These are phyloP conservation scores for Trichoderma aggressivum DNA, from an alignment of 2,329 filamentous ascomycete genomes.

Conservation along the genomic window DNA sequence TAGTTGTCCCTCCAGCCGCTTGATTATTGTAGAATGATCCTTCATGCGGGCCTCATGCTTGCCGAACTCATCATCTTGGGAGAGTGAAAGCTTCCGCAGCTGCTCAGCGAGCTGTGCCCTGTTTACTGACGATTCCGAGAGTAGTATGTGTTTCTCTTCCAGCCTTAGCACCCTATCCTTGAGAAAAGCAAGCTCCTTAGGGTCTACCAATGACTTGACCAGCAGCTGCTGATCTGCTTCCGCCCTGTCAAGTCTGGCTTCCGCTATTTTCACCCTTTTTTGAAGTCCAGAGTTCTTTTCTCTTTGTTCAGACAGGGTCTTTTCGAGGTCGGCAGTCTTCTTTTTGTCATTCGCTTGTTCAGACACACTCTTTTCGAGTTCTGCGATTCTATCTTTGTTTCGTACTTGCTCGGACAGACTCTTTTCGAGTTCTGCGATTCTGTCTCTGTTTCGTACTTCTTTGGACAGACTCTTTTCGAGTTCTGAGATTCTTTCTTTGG, in stretches of 20 bases:
- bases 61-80: neutral
- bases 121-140: neutral
- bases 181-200: neutral
- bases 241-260: neutral
- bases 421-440: neutral
- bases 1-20: neutral
- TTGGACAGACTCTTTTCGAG: neutral
- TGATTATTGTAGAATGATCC: neutral
- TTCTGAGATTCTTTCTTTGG: neutral
- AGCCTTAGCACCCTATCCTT: neutral
- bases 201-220: neutral
- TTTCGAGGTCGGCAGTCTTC: neutral
- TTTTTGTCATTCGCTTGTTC: neutral
- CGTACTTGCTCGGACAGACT: neutral
- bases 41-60: neutral
- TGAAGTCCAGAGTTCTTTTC: neutral
- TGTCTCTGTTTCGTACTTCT: neutral
- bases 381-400: neutral
- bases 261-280: neutral
- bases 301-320: neutral
- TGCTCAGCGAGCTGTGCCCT: neutral
- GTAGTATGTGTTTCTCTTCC: neutral
- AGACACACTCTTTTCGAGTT: neutral
- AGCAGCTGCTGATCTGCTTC: neutral
- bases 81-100: neutral